Evolutionary conservation across 768 basidiomycete genomes (phyloP), one percentile per base, ranked within the genome.

Genomic region (Pleurotus tuber-regium): DNA sequence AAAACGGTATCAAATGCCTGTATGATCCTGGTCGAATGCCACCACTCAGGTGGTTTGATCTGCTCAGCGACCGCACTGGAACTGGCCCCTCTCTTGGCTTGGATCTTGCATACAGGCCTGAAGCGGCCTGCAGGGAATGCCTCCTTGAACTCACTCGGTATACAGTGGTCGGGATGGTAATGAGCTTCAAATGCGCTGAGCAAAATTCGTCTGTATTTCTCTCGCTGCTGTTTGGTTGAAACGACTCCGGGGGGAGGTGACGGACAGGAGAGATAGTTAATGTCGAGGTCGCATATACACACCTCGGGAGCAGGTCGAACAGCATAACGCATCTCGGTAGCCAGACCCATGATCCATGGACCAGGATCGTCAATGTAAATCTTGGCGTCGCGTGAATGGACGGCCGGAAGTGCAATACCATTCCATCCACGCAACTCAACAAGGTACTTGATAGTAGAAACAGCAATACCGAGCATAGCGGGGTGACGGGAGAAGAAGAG

Each of bases 311-410:
- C 73, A 7, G 86, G 79, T 23, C 87, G 76, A 16, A 92, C 73
- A 57, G 88, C 80, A 64, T 92, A 88, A 53, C 91, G 78, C 6
- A 89, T 86, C 63, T 95, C 88, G 1, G 89, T 90, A 9, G 91
- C 83, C 31, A 96, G 75, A 29, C 91, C 95, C 66, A 98, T 82
- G 60, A 98, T 93, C 86, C 92, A 98, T 54, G 96, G 96, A 28
- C 95, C 95, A 36, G 95, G 92, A 66, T 98, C 94, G 58, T 98
- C 94, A 55, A 95, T 87, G 58, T 92, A 91, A 47, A 98, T 91
- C 63, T 88, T 91, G 23, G 92, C 86, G 57, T 97, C 96, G 39
- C 95, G 84, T 28, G 87, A 84, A 64, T 94, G 92, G 28, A 92
- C 88, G 1, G 90, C 78, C 29, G 86, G 73, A 36, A 94, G 76